These are phyloP conservation scores for Medicago ruthenica DNA, from an alignment of 306 rosid species.

Conservation along the genomic window DNA sequence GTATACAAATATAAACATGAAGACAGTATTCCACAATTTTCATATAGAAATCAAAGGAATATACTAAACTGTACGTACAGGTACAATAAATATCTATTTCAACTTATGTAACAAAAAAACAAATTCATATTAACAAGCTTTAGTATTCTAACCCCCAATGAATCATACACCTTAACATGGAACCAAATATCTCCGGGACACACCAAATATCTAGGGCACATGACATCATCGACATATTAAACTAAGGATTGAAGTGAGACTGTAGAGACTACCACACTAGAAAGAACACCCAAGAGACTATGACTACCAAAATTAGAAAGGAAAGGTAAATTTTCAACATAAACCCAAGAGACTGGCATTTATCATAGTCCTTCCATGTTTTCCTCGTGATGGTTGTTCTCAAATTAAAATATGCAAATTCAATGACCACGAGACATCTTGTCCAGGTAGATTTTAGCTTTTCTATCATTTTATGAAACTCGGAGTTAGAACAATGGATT, in stretches of 20 bases:
- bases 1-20: too few relatives aligned
- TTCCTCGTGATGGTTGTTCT: background rate
- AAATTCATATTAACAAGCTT: slow-evolving; percentile 31
- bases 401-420: background rate
- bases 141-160: slow-evolving; percentile 22
- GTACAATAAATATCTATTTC: background rate
- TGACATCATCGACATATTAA: slow-evolving; percentile 6
- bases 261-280: too few relatives aligned
- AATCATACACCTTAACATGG: slow-evolving; percentile 19
- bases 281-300: background rate
- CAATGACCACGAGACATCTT: background rate
- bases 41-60: too few relatives aligned
- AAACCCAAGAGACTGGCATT: too few relatives aligned
- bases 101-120: slow-evolving; percentile 29
- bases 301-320: background rate
- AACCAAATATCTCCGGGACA: background rate
- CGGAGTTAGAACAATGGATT: background rate
- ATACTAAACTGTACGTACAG: too few relatives aligned
- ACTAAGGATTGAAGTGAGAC: too few relatives aligned
- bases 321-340: too few relatives aligned
- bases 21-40: too few relatives aligned
- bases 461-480: background rate
- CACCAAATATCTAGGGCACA: slow-evolving; percentile 15
- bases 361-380: background rate
- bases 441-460: background rate